Conservation (phyloP, 305 asterid species). For the Euphrasia arctica region DNA sequence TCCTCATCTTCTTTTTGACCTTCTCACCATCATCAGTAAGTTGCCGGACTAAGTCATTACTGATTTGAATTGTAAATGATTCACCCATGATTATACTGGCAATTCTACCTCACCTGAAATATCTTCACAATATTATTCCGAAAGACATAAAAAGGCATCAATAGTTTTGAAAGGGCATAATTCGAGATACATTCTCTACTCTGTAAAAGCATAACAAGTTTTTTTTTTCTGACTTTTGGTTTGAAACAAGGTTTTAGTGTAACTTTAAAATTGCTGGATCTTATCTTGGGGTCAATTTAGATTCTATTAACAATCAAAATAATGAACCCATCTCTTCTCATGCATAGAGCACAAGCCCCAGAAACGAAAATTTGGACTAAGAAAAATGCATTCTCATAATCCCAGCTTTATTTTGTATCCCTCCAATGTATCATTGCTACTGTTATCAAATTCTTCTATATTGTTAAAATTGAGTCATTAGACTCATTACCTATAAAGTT, state of each 20-base stretch:
- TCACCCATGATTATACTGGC: constrained; percentile 52
- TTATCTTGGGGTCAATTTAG: constrained; percentile 7
- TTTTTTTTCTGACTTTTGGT: neutral
- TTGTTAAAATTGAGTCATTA: neutral
- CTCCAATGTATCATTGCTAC: neutral
- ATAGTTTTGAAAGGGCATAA: neutral
- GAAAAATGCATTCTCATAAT: constrained; percentile 2
- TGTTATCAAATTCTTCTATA: constrained; percentile 14
- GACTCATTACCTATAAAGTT: neutral
- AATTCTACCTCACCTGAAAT: constrained; percentile 43
- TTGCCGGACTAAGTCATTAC: constrained; percentile 60
- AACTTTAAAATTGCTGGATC: constrained; percentile 6
- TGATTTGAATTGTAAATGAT: constrained; percentile 76
- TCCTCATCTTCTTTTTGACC: constrained; percentile 63
- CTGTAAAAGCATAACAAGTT: constrained; percentile 14
- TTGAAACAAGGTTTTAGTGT: neutral
- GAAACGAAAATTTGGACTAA: neutral
- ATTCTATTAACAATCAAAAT: neutral
- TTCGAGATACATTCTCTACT: neutral
- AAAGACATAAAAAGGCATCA: neutral
- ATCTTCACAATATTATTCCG: constrained; percentile 16
- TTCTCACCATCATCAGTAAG: constrained; percentile 62
- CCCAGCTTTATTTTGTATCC: neutral
- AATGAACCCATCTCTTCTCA: constrained; percentile 3
- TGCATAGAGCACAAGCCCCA: constrained; percentile 2